Evolutionary conservation across 2,329 filamentous ascomycete species (phyloP).

Genomic region (Pestalotiopsis sp.): DNA sequence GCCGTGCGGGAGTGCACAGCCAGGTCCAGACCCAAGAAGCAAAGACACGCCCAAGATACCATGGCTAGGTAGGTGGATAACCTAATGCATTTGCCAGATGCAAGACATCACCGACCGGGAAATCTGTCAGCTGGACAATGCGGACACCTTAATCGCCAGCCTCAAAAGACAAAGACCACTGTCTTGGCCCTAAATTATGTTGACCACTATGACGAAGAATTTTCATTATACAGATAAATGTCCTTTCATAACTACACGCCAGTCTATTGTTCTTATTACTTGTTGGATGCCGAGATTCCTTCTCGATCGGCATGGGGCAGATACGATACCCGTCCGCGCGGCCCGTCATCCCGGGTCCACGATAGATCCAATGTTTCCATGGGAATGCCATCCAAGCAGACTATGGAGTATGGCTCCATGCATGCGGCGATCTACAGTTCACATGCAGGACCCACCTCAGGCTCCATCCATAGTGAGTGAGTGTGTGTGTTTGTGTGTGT

Average conservation of each 20-base stretch:
- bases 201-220: too few relatives aligned
- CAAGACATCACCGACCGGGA: not conserved
- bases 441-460: not conserved
- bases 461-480: not conserved
- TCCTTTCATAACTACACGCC: too few relatives aligned
- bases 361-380: not conserved
- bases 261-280: too few relatives aligned
- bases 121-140: not conserved
- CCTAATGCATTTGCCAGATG: not conserved
- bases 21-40: too few relatives aligned
- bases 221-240: too few relatives aligned
- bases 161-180: not conserved
- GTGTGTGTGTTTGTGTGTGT: not conserved
- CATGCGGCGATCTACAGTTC: too few relatives aligned
- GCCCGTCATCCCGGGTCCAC: not conserved
- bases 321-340: not conserved
- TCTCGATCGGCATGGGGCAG: not conserved
- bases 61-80: not conserved
- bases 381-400: too few relatives aligned
- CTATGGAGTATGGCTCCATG: too few relatives aligned
- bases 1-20: too few relatives aligned
- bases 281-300: not conserved
- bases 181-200: not conserved
- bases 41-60: too few relatives aligned
- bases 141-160: not conserved